phyloP scores from a whole-genome alignment of 352 stramenopile species.

The Saprolegnia diclina region DNA sequence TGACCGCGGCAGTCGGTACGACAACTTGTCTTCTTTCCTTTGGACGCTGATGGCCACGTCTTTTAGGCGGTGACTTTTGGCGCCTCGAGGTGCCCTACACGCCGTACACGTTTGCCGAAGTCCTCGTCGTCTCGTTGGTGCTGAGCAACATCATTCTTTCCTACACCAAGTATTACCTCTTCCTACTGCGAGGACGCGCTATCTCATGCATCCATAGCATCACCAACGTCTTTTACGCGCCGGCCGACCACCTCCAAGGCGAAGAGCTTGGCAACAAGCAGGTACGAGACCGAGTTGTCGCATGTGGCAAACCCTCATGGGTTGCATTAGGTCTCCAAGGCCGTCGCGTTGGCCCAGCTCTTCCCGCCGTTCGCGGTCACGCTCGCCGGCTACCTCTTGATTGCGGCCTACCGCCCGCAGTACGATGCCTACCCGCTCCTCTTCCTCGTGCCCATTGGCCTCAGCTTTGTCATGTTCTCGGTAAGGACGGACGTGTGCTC shows the following conservation, averaged over 20 bases:
- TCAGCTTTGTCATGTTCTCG: constrained; percentile 81
- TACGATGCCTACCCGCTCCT: constrained; percentile 66
- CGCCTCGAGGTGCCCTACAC: constrained; percentile 37
- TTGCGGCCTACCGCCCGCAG: constrained; percentile 52
- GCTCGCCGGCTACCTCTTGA: constrained; percentile 59
- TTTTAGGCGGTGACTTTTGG: constrained; percentile 14
- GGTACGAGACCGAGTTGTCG: background rate
- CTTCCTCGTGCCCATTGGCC: constrained; percentile 75
- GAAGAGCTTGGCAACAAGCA: constrained; percentile 81
- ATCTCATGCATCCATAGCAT: constrained; percentile 28
- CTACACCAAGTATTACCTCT: constrained; percentile 49
- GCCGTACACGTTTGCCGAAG: constrained; percentile 39
- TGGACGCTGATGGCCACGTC: background rate
- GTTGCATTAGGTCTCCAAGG: constrained; percentile 44
- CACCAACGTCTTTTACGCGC: constrained; percentile 55
- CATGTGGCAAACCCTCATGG: background rate
- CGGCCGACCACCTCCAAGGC: constrained; percentile 44
- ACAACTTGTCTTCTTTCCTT: constrained; percentile 37
- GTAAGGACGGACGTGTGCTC: constrained; percentile 34
- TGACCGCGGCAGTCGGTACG: constrained; percentile 49
- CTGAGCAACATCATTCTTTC: constrained; percentile 71
- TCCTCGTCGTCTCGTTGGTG: constrained; percentile 53
- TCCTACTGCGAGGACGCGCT: background rate
- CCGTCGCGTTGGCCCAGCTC: constrained; percentile 67
- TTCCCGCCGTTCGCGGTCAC: constrained; percentile 61